Base-by-base conservation (phyloP, 306 rosid genomes). In the Medicago arabica region DNA sequence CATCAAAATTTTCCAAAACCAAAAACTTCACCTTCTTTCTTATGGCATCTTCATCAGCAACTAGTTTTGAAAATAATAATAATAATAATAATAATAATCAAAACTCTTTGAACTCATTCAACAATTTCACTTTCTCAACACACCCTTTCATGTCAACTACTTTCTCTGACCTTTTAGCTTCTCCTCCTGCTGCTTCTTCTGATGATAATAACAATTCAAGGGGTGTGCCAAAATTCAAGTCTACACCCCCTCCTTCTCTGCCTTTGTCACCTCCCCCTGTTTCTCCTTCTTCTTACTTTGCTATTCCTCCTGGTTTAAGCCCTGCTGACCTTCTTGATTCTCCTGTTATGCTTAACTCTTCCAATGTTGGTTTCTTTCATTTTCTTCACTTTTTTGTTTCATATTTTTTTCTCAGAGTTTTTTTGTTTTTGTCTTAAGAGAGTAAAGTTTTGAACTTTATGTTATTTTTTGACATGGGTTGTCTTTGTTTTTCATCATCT, bases 291-390 rank as follows among this genome's bases (percentile, higher is more conserved):
- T 85, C 93, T 44, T 91, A 88, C 73, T 93, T 93, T 58, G 71
- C 97, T 36, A 88, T 93, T 67, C 98, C 97, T 5, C 75, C 90
- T 73, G 98, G 97, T 21, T 65, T 93, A 70, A 93, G 97, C 57
- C 98, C 96, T 0, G 92, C 98, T 54, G 93, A 93, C 34, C 86
- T 93, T 36, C 92, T 93, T 28, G 97, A 93, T 84, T 93, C 98
- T 0, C 98, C 98, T 18, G 96, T 91, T 31, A 90, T 93, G 7
- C 85, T 93, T 19, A 85, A 65, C 78, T 4, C 89, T 50, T 87
- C 89, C 55, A 77, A 89, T 78, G 98, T 93, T 40, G 71, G 95
- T 69, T 61, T 40, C 13, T 17, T 64, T 9, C 14, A 2, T 49
- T 10, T 4, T 36, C 4, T 40, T 7, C 10, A 14, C 5, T 4